Evolutionary conservation across 306 rosid genomes (phyloP).

Genomic region (Rosa rugosa): DNA sequence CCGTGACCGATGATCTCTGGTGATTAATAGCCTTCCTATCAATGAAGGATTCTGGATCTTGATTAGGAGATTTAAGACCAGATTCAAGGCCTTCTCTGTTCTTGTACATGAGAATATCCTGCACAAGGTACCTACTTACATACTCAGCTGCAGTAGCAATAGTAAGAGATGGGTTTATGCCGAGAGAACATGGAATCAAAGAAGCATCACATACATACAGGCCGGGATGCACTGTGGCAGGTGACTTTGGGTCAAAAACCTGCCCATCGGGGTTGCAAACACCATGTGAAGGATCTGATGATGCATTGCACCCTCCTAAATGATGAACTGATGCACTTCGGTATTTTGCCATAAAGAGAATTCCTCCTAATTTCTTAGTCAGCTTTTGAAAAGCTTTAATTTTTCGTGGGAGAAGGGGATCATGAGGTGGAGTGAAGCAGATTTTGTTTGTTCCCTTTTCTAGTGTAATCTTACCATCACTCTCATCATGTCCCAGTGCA

Average conservation of each 20-base stretch:
- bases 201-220: slow-evolving; percentile 41
- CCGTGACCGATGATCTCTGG: slow-evolving; percentile 14
- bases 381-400: slow-evolving; percentile 32
- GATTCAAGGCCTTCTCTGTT: slow-evolving; percentile 6
- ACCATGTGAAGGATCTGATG: slow-evolving; percentile 28
- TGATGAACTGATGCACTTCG: slow-evolving; percentile 38
- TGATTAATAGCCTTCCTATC: not conserved
- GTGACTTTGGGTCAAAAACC: slow-evolving; percentile 24
- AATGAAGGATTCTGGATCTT: slow-evolving; percentile 1
- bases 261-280: slow-evolving; percentile 39
- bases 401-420: slow-evolving; percentile 34
- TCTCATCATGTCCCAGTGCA: slow-evolving; percentile 35
- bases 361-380: slow-evolving; percentile 36
- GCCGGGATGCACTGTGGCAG: slow-evolving; percentile 27
- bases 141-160: slow-evolving; percentile 33
- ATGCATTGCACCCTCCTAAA: slow-evolving; percentile 39
- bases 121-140: slow-evolving; percentile 31
- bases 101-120: slow-evolving; percentile 27
- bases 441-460: slow-evolving; percentile 27
- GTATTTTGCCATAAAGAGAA: slow-evolving; percentile 36
- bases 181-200: slow-evolving; percentile 38
- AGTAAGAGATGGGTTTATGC: slow-evolving; percentile 39
- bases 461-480: slow-evolving; percentile 32
- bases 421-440: slow-evolving; percentile 32
- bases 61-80: slow-evolving; percentile 5